A percentile compares a stretch with the other conserved stretches of the same genome.
phyloP scores from a whole-genome alignment of 108 stramenopile species.

The Pseudonitzschia multiseries region DNA sequence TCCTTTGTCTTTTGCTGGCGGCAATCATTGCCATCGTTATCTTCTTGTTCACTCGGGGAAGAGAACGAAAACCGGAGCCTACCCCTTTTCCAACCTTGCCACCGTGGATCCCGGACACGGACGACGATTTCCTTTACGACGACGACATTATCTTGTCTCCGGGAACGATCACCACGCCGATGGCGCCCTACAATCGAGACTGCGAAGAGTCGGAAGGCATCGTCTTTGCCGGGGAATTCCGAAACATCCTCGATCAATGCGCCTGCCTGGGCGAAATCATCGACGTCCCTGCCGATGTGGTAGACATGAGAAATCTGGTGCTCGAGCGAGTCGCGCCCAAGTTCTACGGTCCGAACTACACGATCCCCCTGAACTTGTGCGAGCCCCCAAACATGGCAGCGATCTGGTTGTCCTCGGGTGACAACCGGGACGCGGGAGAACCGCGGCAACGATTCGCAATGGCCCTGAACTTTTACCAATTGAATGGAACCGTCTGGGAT shows the following conservation, averaged over 20 bases:
- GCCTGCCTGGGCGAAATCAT: conserved; percentile 35
- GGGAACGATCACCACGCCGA: conserved; percentile 27
- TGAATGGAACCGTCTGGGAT: conserved; percentile 62
- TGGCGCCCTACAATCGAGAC: conserved; percentile 29
- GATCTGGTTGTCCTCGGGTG: conserved; percentile 47
- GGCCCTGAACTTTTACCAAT: conserved; percentile 33
- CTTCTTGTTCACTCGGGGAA: conserved; percentile 23
- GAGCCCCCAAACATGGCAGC: conserved; percentile 46
- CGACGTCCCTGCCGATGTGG: conserved; percentile 40
- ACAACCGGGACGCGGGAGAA: conserved; percentile 49
- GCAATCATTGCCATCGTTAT: conserved; percentile 30
- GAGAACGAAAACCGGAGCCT: not conserved
- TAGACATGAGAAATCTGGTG: conserved; percentile 26
- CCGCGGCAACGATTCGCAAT: conserved; percentile 38
- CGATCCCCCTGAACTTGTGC: conserved; percentile 25
- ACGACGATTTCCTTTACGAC: conserved; percentile 42
- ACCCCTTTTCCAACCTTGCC: conserved; percentile 33
- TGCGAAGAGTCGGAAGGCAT: conserved; percentile 20
- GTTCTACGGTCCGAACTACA: conserved; percentile 31
- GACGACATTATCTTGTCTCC: conserved; percentile 38
- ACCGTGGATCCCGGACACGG: conserved; percentile 33
- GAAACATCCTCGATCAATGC: conserved; percentile 45
- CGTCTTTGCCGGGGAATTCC: conserved; percentile 27
- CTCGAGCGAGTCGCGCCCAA: conserved; percentile 31
- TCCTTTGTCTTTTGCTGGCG: conserved; percentile 29